Evolutionary conservation across 2,329 filamentous ascomycete genomes (phyloP).

Genomic region (Aspergillus thermomutatus): DNA sequence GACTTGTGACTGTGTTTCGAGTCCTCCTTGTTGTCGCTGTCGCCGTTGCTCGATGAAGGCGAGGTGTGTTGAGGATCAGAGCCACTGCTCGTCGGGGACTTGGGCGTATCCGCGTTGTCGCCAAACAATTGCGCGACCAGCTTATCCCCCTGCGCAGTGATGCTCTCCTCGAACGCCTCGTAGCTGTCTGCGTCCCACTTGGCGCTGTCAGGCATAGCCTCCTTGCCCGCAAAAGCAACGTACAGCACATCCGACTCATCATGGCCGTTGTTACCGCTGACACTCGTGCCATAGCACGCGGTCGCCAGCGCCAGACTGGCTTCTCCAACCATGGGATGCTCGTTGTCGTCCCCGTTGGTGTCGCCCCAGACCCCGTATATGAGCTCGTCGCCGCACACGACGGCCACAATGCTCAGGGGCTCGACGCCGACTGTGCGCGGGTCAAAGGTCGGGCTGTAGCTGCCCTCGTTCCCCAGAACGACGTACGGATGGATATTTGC

Average conservation of each 20-base stretch:
- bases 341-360: constrained; percentile 5
- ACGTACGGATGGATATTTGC: constrained; percentile 23
- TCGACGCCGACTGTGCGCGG: background rate
- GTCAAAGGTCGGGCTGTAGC: constrained; percentile 2
- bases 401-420: constrained; percentile 6
- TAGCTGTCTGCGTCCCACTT: constrained; percentile 5
- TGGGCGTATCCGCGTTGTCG: no score
- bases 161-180: constrained; percentile 2
- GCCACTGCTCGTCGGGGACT: no score
- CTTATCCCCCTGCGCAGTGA: constrained; percentile 2
- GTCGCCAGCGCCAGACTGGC: constrained; percentile 9
- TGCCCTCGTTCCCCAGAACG: constrained; percentile 21
- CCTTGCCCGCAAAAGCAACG: constrained; percentile 4
- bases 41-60: background rate
- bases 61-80: background rate
- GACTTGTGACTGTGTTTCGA: background rate
- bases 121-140: background rate
- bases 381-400: constrained; percentile 5
- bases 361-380: constrained; percentile 11
- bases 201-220: constrained; percentile 3
- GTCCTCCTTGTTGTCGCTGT: background rate
- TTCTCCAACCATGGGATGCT: constrained; percentile 1
- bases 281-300: constrained; percentile 1
- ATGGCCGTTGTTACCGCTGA: background rate
- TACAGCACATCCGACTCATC: constrained; percentile 8